Conservation (phyloP, 768 basidiomycete genomes). For the Pleurotus ostreatus region DNA sequence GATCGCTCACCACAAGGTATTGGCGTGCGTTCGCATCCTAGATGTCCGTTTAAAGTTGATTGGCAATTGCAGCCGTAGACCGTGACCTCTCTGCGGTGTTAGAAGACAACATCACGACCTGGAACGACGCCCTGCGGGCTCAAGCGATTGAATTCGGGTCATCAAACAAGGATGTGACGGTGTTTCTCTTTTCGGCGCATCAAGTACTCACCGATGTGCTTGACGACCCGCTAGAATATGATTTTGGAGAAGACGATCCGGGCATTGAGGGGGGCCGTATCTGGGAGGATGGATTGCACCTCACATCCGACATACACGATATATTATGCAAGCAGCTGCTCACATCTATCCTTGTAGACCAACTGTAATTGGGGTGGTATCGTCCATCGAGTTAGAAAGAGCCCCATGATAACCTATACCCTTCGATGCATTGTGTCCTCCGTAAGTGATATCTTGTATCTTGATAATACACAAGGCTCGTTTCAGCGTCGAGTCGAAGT, state of each 20-base stretch:
- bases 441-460: too few species aligned
- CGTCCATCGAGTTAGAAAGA: too few species aligned
- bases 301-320: constrained; percentile 27
- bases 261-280: constrained; percentile 25
- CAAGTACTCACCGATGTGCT: constrained; percentile 26
- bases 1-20: constrained; percentile 33
- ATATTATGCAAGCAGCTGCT: constrained; percentile 20
- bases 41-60: not conserved
- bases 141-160: constrained; percentile 20
- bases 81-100: not conserved
- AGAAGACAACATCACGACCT: constrained; percentile 16
- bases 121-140: constrained; percentile 26
- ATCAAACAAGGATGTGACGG: constrained; percentile 18
- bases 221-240: constrained; percentile 26
- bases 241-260: constrained; percentile 25
- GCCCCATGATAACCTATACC: too few species aligned
- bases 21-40: not conserved
- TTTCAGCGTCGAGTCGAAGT: too few species aligned
- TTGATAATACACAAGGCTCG: too few species aligned
- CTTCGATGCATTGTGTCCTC: too few species aligned
- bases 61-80: not conserved
- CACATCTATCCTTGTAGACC: not conserved
- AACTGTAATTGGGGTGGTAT: too few species aligned
- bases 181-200: constrained; percentile 30
- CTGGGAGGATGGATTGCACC: constrained; percentile 35